Percentiles rank a stretch among this genome's conserved stretches.
These are phyloP conservation scores for Monosporascus sp. DNA, from an alignment of 2,329 filamentous ascomycete genomes.

Conservation along the genomic window DNA sequence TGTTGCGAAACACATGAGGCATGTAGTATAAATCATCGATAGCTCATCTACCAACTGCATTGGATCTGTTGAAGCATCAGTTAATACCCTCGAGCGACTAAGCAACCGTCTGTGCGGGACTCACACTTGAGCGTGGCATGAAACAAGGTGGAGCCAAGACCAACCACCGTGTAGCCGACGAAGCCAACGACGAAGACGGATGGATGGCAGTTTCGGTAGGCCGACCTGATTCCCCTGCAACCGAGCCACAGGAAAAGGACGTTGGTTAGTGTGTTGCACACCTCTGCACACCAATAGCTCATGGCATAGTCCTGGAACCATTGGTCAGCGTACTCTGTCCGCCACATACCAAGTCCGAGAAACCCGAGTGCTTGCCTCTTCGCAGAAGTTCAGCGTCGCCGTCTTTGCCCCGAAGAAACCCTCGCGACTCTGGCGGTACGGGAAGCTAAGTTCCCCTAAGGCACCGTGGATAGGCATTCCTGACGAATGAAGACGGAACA, in stretches of 20 bases:
- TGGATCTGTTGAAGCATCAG: slow-evolving; percentile 34
- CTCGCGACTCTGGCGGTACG: slow-evolving; percentile 25
- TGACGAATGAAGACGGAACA: background rate
- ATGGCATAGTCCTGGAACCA: slow-evolving; percentile 54
- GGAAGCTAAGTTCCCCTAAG: slow-evolving; percentile 19
- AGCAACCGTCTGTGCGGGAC: slow-evolving; percentile 13
- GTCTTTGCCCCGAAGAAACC: slow-evolving; percentile 68
- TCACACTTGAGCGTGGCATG: slow-evolving; percentile 52
- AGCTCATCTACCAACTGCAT: slow-evolving; percentile 58
- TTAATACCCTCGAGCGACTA: background rate
- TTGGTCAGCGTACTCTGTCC: slow-evolving; percentile 5
- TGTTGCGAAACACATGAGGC: slow-evolving; percentile 56
- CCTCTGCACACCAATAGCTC: slow-evolving; percentile 69
- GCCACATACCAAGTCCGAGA: background rate
- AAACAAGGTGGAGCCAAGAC: slow-evolving; percentile 51
- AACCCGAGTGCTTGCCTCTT: slow-evolving; percentile 52
- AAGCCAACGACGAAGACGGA: slow-evolving; percentile 66
- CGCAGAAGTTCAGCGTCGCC: slow-evolving; percentile 72
- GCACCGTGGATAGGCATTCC: slow-evolving; percentile 13
- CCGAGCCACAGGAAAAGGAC: slow-evolving; percentile 75
- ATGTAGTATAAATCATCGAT: slow-evolving; percentile 56
- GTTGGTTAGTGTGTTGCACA: slow-evolving; percentile 79
- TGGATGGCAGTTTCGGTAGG: slow-evolving; percentile 66
- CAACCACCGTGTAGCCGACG: slow-evolving; percentile 48
- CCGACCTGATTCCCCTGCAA: slow-evolving; percentile 68